These are phyloP conservation scores for Aspergillus fijiensis DNA, from an alignment of 2,329 filamentous ascomycete species.

Conservation along the genomic window DNA sequence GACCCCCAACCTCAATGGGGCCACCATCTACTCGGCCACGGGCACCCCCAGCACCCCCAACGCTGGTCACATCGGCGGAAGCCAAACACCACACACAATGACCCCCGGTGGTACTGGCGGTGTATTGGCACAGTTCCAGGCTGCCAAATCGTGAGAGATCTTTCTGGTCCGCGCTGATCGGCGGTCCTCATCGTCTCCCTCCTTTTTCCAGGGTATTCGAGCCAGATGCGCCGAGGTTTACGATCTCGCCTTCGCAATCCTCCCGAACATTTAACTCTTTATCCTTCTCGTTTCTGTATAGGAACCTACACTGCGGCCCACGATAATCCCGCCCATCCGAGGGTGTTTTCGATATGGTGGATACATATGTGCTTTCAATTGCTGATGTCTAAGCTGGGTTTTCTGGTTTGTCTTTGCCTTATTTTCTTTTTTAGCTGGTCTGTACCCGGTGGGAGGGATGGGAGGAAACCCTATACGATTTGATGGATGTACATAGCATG, in stretches of 20 bases:
- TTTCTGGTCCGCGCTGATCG: neutral
- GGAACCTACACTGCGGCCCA: conserved; percentile 4
- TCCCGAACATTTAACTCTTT: conserved; percentile 6
- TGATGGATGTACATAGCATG: conserved; percentile 42
- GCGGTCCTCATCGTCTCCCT: neutral
- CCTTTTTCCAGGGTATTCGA: conserved; percentile 11
- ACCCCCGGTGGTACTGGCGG: conserved; percentile 75
- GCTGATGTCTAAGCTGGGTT: neutral
- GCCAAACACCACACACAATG: conserved; percentile 57
- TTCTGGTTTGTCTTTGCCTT: conserved; percentile 8
- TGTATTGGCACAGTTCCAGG: conserved; percentile 69
- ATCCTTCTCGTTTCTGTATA: conserved; percentile 16
- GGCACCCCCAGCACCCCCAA: conserved; percentile 69
- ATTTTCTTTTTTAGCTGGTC: conserved; percentile 5
- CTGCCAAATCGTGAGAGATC: conserved; percentile 29
- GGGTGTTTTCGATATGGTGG: neutral
- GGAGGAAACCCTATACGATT: conserved; percentile 29
- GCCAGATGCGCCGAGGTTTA: conserved; percentile 12
- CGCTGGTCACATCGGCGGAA: conserved; percentile 52
- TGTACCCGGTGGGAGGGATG: neutral
- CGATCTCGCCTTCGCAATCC: conserved; percentile 12
- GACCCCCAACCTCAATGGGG: conserved; percentile 57
- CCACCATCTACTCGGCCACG: conserved; percentile 48
- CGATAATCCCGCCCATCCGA: neutral
- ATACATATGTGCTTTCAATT: neutral